Percentiles rank a stretch among this genome's conserved stretches.
Evolutionary conservation across 2,329 filamentous ascomycete genomes (phyloP).

Genomic region (Cladophialophora psammophila): DNA sequence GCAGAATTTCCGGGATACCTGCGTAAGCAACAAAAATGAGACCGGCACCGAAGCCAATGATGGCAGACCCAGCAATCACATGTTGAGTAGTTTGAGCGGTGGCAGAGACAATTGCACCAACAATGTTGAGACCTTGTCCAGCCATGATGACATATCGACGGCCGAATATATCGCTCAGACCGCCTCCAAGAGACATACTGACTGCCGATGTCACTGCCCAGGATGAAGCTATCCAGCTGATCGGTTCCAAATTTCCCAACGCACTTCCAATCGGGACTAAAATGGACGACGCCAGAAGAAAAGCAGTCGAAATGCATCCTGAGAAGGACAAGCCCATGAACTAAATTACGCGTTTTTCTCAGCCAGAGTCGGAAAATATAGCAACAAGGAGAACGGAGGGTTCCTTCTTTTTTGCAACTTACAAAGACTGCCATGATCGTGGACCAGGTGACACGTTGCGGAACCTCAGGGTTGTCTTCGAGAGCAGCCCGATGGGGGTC

Average conservation of each 20-base stretch:
- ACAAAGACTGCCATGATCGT: conserved; percentile 24
- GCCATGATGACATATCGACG: conserved; percentile 46
- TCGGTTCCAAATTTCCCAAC: conserved; percentile 22
- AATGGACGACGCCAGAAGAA: conserved; percentile 40
- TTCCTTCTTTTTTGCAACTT: conserved; percentile 7
- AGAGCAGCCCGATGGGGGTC: conserved; percentile 32
- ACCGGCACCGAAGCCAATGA: conserved; percentile 48
- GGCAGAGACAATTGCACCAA: conserved; percentile 49
- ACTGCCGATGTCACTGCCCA: conserved; percentile 32
- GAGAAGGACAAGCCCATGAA: conserved; percentile 28
- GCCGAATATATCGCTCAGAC: conserved; percentile 48
- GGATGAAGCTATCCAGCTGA: conserved; percentile 28
- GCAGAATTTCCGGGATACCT: conserved; percentile 50
- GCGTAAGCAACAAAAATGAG: conserved; percentile 50
- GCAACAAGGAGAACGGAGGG: neutral
- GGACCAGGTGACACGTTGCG: conserved; percentile 21
- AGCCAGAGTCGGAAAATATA: neutral
- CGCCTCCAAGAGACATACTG: conserved; percentile 44
- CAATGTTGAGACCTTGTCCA: conserved; percentile 44
- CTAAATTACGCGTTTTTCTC: conserved; percentile 6
- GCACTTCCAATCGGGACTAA: conserved; percentile 26
- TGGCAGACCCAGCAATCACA: conserved; percentile 48
- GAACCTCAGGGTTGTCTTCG: conserved; percentile 27
- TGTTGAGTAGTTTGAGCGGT: conserved; percentile 47
- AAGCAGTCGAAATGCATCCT: conserved; percentile 43